These are phyloP conservation scores for Phytophthora foliorum DNA, from an alignment of 352 stramenopile genomes.

Conservation along the genomic window DNA sequence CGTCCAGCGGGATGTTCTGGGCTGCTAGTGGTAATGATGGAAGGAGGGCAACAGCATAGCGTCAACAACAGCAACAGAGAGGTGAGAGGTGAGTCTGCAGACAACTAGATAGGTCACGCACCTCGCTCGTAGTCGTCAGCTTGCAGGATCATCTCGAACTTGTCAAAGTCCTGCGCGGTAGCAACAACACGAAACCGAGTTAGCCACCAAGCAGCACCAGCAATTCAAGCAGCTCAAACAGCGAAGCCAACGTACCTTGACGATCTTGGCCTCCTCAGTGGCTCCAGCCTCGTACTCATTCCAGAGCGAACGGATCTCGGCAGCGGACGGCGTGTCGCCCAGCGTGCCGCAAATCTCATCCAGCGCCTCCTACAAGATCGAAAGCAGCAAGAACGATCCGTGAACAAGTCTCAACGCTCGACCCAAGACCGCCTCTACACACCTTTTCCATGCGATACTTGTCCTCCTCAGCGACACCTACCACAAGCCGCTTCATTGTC, in stretches of 20 bases:
- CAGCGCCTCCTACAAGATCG: constrained; percentile 57
- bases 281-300: constrained; percentile 88
- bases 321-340: constrained; percentile 58
- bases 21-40: constrained; percentile 28
- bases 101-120: constrained; percentile 33
- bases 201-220: constrained; percentile 2
- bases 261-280: constrained; percentile 87
- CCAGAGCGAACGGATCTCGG: constrained; percentile 84
- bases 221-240: not conserved
- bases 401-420: not conserved
- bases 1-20: constrained; percentile 67
- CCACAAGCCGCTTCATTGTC: constrained; percentile 1
- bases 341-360: constrained; percentile 74
- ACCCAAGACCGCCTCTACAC: not conserved
- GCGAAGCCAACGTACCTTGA: constrained; percentile 72
- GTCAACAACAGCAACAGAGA: not conserved
- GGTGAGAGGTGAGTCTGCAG: not conserved
- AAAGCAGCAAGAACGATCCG: not conserved
- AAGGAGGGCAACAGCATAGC: not conserved
- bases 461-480: constrained; percentile 89
- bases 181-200: constrained; percentile 14
- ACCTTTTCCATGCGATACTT: constrained; percentile 93
- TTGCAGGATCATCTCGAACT: constrained; percentile 97
- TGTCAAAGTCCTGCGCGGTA: constrained; percentile 89
- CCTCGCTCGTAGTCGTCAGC: constrained; percentile 93